phyloP scores from a whole-genome alignment of 768 basidiomycete genomes.

The Boletus pseudopeckii region DNA sequence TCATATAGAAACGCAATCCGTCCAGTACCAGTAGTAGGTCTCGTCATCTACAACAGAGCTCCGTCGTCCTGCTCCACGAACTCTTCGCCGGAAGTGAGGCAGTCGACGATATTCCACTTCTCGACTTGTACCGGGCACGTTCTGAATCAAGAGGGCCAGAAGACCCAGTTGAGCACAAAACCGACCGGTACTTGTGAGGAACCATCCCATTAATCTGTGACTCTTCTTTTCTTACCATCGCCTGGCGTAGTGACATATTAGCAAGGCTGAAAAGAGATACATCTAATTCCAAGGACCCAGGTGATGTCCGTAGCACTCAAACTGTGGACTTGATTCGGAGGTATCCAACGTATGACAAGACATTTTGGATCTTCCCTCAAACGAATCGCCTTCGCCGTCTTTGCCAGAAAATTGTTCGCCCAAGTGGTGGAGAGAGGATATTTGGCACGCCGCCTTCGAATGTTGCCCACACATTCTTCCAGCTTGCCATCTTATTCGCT shows the following conservation, averaged over 20 bases:
- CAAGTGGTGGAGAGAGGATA: conserved; percentile 82
- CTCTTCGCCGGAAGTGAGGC: conserved; percentile 59
- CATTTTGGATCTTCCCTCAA: conserved; percentile 88
- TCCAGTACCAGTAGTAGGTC: conserved; percentile 33
- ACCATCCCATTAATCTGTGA: background rate
- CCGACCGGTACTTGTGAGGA: conserved; percentile 69
- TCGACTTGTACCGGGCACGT: conserved; percentile 44
- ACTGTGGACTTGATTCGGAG: conserved; percentile 85
- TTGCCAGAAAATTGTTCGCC: conserved; percentile 81
- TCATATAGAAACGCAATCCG: conserved; percentile 12
- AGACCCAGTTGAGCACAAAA: conserved; percentile 50
- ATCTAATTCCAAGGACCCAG: conserved; percentile 46
- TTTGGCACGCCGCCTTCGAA: conserved; percentile 72
- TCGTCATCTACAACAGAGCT: conserved; percentile 53
- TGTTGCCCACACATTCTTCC: conserved; percentile 67
- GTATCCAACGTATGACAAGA: conserved; percentile 86
- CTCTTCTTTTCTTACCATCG: conserved; percentile 4
- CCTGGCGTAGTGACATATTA: conserved; percentile 55
- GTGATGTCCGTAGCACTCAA: conserved; percentile 63
- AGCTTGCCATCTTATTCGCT: conserved; percentile 65
- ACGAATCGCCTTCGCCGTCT: conserved; percentile 64
- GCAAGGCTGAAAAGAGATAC: conserved; percentile 58
- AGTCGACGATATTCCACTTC: conserved; percentile 55
- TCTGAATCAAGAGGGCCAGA: conserved; percentile 29
- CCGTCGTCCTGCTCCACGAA: conserved; percentile 57